Conservation (phyloP, 768 basidiomycete species). For the Suillus subaureus region DNA sequence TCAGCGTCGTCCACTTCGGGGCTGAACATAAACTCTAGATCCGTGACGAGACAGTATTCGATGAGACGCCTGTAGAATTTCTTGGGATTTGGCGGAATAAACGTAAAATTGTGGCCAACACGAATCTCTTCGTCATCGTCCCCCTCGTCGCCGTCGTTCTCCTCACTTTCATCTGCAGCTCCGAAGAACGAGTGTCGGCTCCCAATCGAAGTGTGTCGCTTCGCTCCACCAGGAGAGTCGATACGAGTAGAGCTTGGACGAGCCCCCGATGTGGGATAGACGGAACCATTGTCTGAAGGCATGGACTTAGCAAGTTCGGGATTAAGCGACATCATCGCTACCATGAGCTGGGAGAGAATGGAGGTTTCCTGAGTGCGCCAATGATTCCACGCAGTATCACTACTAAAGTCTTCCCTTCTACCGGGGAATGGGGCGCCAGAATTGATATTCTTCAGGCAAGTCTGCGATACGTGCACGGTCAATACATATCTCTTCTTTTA, state of each 20-base stretch:
- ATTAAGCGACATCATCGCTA: constrained; percentile 83
- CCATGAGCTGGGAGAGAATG: constrained; percentile 84
- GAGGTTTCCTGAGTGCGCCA: constrained; percentile 85
- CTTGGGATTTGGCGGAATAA: constrained; percentile 86
- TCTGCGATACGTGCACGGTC: constrained; percentile 43
- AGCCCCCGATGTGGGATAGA: constrained; percentile 27
- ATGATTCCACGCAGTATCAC: constrained; percentile 77
- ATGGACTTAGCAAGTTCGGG: constrained; percentile 85
- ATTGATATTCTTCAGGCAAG: constrained; percentile 89
- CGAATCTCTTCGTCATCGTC: constrained; percentile 68
- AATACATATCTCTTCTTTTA: not conserved
- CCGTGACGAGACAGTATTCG: constrained; percentile 78
- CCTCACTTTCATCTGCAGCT: constrained; percentile 28
- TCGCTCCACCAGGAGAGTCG: constrained; percentile 27
- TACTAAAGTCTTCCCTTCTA: constrained; percentile 83
- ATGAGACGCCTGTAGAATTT: constrained; percentile 85
- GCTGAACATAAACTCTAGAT: constrained; percentile 87
- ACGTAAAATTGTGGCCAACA: constrained; percentile 81
- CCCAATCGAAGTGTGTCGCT: constrained; percentile 62
- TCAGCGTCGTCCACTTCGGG: constrained; percentile 93
- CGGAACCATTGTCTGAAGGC: constrained; percentile 46
- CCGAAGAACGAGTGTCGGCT: constrained; percentile 64
- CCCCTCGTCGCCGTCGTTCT: constrained; percentile 38
- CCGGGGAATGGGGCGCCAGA: constrained; percentile 84
- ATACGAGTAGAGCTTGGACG: constrained; percentile 51